These are phyloP conservation scores for Piloderma croceum DNA, from an alignment of 768 basidiomycete genomes.

Conservation along the genomic window DNA sequence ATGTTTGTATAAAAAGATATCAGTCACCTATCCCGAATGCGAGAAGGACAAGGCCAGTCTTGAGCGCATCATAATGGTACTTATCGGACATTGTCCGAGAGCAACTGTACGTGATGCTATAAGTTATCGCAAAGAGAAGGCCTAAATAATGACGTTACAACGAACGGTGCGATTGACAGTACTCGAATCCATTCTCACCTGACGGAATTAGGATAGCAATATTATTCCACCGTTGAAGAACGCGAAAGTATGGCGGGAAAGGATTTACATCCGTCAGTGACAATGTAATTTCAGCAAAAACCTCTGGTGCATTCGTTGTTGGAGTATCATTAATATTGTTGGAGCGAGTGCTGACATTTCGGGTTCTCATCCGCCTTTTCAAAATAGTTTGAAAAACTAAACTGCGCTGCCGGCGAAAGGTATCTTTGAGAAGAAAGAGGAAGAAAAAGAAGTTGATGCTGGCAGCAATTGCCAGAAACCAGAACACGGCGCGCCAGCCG, in stretches of 20 bases:
- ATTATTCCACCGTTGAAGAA: conserved; percentile 64
- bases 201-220: conserved; percentile 58
- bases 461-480: conserved; percentile 67
- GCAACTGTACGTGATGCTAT: conserved; percentile 68
- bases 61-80: conserved; percentile 64
- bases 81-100: conserved; percentile 57
- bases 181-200: conserved; percentile 43
- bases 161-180: too few species aligned
- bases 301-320: conserved; percentile 31
- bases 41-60: conserved; percentile 73
- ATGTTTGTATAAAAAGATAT: neutral
- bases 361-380: too few species aligned
- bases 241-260: conserved; percentile 50
- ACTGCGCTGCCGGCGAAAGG: conserved; percentile 79
- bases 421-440: conserved; percentile 60
- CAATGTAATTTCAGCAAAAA: conserved; percentile 44
- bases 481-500: conserved; percentile 79
- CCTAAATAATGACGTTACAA: conserved; percentile 34
- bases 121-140: conserved; percentile 64
- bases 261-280: conserved; percentile 74
- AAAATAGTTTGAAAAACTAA: conserved; percentile 54
- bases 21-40: conserved; percentile 59
- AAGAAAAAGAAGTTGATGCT: conserved; percentile 55
- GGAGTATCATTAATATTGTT: conserved; percentile 55
- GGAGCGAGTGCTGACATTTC: too few species aligned